These are phyloP conservation scores for Aspergillus phoenicis DNA, from an alignment of 2,329 filamentous ascomycete genomes.

Conservation along the genomic window DNA sequence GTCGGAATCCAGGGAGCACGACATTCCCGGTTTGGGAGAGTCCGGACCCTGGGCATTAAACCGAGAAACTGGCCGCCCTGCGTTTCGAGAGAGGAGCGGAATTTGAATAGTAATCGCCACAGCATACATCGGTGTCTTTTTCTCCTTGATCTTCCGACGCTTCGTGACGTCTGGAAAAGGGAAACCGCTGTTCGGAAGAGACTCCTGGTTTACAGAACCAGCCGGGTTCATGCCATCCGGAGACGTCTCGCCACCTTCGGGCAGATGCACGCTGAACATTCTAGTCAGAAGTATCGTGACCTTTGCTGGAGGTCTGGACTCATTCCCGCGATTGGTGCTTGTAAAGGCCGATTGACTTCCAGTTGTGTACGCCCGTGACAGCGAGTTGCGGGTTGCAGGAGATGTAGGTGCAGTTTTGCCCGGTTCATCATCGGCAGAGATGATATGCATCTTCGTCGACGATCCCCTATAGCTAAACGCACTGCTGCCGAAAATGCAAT, in stretches of 20 bases:
- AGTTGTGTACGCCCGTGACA: conserved; percentile 43
- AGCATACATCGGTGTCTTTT: conserved; percentile 62
- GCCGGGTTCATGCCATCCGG: conserved; percentile 38
- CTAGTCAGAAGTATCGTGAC: conserved; percentile 60
- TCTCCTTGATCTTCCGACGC: conserved; percentile 52
- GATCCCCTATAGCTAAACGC: conserved; percentile 61
- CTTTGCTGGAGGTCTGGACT: conserved; percentile 47
- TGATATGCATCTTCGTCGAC: conserved; percentile 63
- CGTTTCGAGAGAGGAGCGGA: conserved; percentile 44
- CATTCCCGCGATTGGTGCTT: conserved; percentile 26
- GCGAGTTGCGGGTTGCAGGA: conserved; percentile 36
- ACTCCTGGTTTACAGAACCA: conserved; percentile 36
- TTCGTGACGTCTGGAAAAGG: conserved; percentile 44
- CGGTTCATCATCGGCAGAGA: conserved; percentile 46
- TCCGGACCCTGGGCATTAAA: conserved; percentile 38
- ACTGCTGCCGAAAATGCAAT: conserved; percentile 64
- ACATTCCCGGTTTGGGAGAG: conserved; percentile 36
- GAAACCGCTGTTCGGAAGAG: conserved; percentile 38
- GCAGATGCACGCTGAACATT: conserved; percentile 60
- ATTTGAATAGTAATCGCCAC: conserved; percentile 60
- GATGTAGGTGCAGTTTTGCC: conserved; percentile 28
- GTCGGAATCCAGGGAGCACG: conserved; percentile 47
- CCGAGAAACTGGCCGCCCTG: conserved; percentile 38
- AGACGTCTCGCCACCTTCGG: conserved; percentile 46
- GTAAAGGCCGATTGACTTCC: conserved; percentile 36